Percentiles rank a stretch among this genome's conserved stretches.
These are phyloP conservation scores for Penicillium italicum DNA, from an alignment of 2,329 filamentous ascomycete species.

Conservation along the genomic window DNA sequence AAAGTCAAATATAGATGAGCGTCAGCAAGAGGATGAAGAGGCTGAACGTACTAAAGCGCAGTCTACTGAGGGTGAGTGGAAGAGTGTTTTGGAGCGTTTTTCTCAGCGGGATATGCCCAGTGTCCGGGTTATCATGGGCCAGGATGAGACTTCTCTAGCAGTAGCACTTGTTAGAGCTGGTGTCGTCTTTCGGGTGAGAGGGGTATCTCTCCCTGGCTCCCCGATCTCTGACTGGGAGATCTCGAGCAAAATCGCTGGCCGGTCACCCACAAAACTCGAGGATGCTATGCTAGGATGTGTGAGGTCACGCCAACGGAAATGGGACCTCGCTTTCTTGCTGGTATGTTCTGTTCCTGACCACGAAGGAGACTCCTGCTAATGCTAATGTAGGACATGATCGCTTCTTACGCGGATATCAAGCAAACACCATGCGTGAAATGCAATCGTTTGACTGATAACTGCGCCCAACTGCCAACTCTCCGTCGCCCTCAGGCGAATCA, in stretches of 20 bases:
- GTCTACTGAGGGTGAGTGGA: constrained; percentile 33
- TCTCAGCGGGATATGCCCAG: constrained; percentile 25
- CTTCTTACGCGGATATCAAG: constrained; percentile 42
- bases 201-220: constrained; percentile 17
- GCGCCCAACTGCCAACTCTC: constrained; percentile 41
- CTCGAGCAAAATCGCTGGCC: constrained; percentile 23
- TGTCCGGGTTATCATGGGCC: constrained; percentile 27
- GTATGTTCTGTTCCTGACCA: constrained; percentile 25
- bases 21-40: constrained; percentile 28
- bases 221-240: constrained; percentile 35
- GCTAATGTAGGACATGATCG: constrained; percentile 39
- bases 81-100: constrained; percentile 33
- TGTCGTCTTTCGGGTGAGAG: constrained; percentile 34
- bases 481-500: constrained; percentile 27
- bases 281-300: constrained; percentile 34
- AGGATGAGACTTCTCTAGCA: constrained; percentile 24
- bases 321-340: constrained; percentile 40
- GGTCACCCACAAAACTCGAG: constrained; percentile 34
- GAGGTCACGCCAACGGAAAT: constrained; percentile 35
- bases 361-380: constrained; percentile 2
- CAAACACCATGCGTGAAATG: constrained; percentile 40
- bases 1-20: constrained; percentile 24
- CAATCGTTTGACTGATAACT: constrained; percentile 35
- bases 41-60: constrained; percentile 27
- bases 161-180: constrained; percentile 35